These are phyloP conservation scores for Scedosporium boydii DNA, from an alignment of 2,329 filamentous ascomycete genomes.

Conservation along the genomic window DNA sequence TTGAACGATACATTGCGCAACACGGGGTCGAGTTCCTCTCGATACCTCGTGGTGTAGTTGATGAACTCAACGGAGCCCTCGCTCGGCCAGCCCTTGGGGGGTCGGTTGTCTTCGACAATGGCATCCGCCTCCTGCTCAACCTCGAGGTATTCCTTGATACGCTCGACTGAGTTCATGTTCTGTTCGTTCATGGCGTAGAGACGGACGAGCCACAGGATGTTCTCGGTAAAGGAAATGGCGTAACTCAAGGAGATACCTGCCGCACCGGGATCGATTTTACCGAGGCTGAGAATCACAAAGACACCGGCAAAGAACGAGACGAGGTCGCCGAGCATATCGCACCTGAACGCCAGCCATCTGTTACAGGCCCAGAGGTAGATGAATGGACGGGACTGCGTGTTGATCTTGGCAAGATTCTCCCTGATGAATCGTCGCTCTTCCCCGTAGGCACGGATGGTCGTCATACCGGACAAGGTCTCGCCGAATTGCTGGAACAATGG, in stretches of 20 bases:
- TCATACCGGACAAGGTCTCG: constrained; percentile 88
- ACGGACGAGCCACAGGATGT: constrained; percentile 90
- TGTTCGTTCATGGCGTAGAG: constrained; percentile 94
- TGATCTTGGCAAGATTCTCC: constrained; percentile 81
- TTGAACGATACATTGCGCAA: constrained; percentile 77
- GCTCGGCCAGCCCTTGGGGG: constrained; percentile 73
- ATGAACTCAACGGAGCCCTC: constrained; percentile 81
- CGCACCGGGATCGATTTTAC: constrained; percentile 77
- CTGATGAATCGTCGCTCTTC: constrained; percentile 89
- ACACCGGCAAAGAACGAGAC: constrained; percentile 90
- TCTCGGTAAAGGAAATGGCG: constrained; percentile 93
- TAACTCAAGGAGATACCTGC: constrained; percentile 93
- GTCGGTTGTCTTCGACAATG: constrained; percentile 68
- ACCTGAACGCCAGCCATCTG: constrained; percentile 88
- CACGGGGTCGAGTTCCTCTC: constrained; percentile 78
- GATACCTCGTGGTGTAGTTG: constrained; percentile 81
- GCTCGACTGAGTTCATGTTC: constrained; percentile 98
- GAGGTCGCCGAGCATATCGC: constrained; percentile 81
- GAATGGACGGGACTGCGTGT: constrained; percentile 85
- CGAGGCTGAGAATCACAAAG: constrained; percentile 79
- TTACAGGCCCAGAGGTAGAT: constrained; percentile 96
- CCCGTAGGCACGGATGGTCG: constrained; percentile 92
- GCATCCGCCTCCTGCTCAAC: constrained; percentile 85
- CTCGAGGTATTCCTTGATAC: constrained; percentile 93
- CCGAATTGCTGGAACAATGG: constrained; percentile 97